Conservation (phyloP, 139 green algal species). For the Tetraselmis chui region DNA sequence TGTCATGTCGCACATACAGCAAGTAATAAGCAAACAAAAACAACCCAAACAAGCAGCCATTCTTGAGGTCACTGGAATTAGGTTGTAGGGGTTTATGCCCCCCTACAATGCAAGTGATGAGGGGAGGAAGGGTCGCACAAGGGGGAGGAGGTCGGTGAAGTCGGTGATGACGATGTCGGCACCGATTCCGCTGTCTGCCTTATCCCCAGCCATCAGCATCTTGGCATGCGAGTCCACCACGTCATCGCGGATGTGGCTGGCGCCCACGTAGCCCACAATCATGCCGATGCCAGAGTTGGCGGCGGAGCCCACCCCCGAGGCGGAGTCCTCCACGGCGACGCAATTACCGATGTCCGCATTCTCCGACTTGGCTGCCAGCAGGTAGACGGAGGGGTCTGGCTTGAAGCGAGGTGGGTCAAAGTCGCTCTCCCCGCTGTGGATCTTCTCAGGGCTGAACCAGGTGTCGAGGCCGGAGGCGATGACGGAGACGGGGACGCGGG, state of each 20-base stretch:
- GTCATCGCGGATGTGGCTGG: conserved; percentile 3
- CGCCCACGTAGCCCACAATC: conserved; percentile 12
- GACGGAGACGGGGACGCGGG: conserved; percentile 7
- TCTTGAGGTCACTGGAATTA: no score
- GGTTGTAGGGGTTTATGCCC: no score
- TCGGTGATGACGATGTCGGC: conserved; percentile 9
- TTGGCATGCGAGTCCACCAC: neutral
- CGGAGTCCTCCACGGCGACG: conserved; percentile 9
- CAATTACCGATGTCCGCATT: neutral
- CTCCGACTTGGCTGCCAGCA: conserved; percentile 1
- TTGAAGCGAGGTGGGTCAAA: conserved; percentile 10
- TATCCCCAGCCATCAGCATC: conserved; percentile 1
- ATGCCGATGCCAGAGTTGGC: conserved; percentile 5
- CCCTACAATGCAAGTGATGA: no score
- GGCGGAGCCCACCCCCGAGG: conserved; percentile 3
- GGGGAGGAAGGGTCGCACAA: neutral
- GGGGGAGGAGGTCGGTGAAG: conserved; percentile 2
- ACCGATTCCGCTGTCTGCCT: neutral
- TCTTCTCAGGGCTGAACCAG: conserved; percentile 9
- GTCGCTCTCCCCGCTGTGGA: conserved; percentile 12
- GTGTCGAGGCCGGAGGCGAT: neutral
- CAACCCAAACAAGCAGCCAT: no score
- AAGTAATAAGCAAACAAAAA: no score
- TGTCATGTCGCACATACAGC: no score
- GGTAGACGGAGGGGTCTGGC: conserved; percentile 6